These are phyloP conservation scores for Metarhizium brunneum DNA, from an alignment of 2,329 filamentous ascomycete genomes.

Conservation along the genomic window DNA sequence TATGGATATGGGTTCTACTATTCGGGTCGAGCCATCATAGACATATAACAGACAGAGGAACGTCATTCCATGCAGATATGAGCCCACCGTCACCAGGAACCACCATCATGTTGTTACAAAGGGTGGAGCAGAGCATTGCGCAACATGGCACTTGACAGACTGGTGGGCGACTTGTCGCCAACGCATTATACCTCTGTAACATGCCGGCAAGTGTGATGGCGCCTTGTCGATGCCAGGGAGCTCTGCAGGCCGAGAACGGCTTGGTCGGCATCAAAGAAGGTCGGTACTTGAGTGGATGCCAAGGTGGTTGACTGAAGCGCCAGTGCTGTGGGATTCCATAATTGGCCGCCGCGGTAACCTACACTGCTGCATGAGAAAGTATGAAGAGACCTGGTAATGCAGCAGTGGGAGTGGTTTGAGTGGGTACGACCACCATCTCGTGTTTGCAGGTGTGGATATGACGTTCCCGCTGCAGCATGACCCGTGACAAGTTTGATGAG, in stretches of 20 bases:
- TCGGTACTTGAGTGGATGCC: background rate
- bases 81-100: background rate
- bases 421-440: conserved; percentile 6
- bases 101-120: too few species aligned
- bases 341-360: background rate
- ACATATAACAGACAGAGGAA: background rate
- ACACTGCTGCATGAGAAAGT: conserved; percentile 1
- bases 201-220: background rate
- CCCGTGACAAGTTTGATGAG: conserved; percentile 4
- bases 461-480: conserved; percentile 6
- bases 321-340: background rate
- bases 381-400: background rate
- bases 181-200: background rate
- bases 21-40: too few species aligned
- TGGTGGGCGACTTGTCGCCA: background rate
- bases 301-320: background rate
- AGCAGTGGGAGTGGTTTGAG: background rate
- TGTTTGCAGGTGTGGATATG: conserved; percentile 7
- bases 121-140: too few species aligned
- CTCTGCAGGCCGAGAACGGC: background rate
- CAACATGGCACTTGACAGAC: too few species aligned
- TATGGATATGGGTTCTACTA: too few species aligned
- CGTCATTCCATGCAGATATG: background rate
- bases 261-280: background rate
- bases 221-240: background rate